Base-by-base conservation (phyloP, 225 moss, liverwort and hornwort species). In the Sphagnum tenellum region DNA sequence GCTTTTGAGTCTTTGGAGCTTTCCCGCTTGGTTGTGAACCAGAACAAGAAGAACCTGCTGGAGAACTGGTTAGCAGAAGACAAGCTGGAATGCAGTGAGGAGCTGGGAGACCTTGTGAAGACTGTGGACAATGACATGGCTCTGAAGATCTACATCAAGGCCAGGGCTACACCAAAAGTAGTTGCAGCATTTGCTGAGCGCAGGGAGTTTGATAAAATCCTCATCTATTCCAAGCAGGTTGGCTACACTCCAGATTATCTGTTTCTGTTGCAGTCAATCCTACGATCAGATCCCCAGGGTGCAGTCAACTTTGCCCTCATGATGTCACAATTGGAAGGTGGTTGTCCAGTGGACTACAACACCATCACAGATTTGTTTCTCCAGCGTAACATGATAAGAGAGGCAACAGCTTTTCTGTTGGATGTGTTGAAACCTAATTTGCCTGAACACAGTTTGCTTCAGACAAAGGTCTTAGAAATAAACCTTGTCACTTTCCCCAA, bases 401-500 rank as follows among this genome's bases (percentile, higher is more conserved):
- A 94, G 73, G 94, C 91, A 48, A 94, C 94, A 48, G 87, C 94
- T 51, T 94, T 91, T 60, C 82, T 94, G 29, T 79, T 94, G 67
- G 94, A 94, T 51, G 91, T 94, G 65, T 69, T 94, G 64, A 94
- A 94, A 63, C 87, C 89, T 58, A 91, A 94, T 71, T 72, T 94
- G 61, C 94, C 91, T 45, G 94, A 94, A 73, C 91, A 94, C 61
- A 87, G 78, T 52, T 74, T 87, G 71, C 91, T 94, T 66, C 91
- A 94, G 70, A 94, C 91, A 2, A 94, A 94, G 94, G 94, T 90
- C 62, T 72, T 94, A 47, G 89, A 94, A 78, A 94, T 94, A 79
- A 94, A 94, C 67, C 91, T 94, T 48, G 94, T 94, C 70, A 94
- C 91, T 2, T 94, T 94, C 59, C 94, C 91, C 2, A 94, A 91